phyloP scores from a whole-genome alignment of 345 rosid species.

The Carallia brachiata region DNA sequence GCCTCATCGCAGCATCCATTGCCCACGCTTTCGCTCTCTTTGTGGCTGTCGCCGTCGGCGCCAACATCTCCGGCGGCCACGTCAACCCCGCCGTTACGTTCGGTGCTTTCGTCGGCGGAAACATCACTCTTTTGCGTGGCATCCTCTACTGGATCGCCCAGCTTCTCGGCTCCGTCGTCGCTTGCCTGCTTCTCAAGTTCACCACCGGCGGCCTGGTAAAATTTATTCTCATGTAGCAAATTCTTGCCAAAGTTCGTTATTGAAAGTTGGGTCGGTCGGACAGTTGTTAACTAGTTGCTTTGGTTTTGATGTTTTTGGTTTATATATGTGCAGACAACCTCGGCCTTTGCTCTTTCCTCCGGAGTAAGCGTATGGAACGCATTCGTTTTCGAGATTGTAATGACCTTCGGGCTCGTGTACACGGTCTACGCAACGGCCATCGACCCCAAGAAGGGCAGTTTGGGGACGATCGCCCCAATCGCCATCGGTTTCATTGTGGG shows the following conservation, averaged over 20 bases:
- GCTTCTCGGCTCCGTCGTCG: constrained; percentile 79
- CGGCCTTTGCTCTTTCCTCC: constrained; percentile 64
- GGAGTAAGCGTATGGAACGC: constrained; percentile 82
- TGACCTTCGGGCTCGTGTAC: constrained; percentile 91
- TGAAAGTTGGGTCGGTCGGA: not conserved
- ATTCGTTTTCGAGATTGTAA: constrained; percentile 82
- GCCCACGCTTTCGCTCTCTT: constrained; percentile 84
- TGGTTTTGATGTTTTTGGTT: not conserved
- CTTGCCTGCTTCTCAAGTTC: constrained; percentile 78
- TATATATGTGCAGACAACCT: constrained; percentile 40
- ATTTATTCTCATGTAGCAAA: not conserved
- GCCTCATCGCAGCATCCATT: constrained; percentile 71
- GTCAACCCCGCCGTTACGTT: constrained; percentile 93
- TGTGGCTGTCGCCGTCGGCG: constrained; percentile 72
- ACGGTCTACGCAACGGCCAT: constrained; percentile 90
- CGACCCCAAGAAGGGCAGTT: constrained; percentile 74
- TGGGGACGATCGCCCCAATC: constrained; percentile 72
- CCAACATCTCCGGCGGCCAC: constrained; percentile 92
- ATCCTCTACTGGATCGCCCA: constrained; percentile 87
- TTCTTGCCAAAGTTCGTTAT: not conserved
- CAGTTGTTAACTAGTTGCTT: not conserved
- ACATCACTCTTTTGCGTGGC: constrained; percentile 84
- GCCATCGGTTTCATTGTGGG: constrained; percentile 93
- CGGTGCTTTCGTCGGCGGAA: constrained; percentile 82
- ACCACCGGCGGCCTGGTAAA: constrained; percentile 69